Conservation (phyloP, 2,329 filamentous ascomycete genomes). For the Ramularia endophylla region DNA sequence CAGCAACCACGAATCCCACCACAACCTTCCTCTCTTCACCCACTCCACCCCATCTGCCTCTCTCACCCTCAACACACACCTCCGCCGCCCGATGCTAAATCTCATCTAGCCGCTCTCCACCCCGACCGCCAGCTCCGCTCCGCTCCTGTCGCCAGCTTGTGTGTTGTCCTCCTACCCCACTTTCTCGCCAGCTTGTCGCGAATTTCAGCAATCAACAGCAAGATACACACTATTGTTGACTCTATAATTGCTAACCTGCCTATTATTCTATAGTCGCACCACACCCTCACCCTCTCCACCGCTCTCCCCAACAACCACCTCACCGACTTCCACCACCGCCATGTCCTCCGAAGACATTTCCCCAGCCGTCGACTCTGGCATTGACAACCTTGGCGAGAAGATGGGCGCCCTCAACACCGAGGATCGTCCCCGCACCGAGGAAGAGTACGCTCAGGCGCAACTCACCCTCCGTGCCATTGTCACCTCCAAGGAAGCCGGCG, state of each 20-base stretch:
- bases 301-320: not conserved
- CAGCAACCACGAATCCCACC: not conserved
- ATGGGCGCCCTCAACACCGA: conserved; percentile 38
- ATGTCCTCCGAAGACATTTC: conserved; percentile 30
- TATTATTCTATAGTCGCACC: not conserved
- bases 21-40: not conserved
- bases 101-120: too few relatives aligned
- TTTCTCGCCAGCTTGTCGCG: too few relatives aligned
- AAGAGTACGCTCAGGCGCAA: conserved; percentile 90
- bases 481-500: conserved; percentile 96
- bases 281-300: conserved; percentile 1
- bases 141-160: too few relatives aligned
- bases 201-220: not conserved
- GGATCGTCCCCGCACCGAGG: conserved; percentile 87
- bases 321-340: conserved; percentile 3
- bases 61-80: not conserved
- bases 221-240: not conserved
- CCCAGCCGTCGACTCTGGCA: conserved; percentile 24
- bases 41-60: not conserved
- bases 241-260: not conserved
- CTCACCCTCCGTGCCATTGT: conserved; percentile 95
- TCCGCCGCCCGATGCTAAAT: too few relatives aligned
- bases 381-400: conserved; percentile 35
- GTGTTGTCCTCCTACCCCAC: too few relatives aligned
- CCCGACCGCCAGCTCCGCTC: too few relatives aligned